phyloP scores from a whole-genome alignment of 164 flowering plant genomes.

The Macadamia tetraphylla region DNA sequence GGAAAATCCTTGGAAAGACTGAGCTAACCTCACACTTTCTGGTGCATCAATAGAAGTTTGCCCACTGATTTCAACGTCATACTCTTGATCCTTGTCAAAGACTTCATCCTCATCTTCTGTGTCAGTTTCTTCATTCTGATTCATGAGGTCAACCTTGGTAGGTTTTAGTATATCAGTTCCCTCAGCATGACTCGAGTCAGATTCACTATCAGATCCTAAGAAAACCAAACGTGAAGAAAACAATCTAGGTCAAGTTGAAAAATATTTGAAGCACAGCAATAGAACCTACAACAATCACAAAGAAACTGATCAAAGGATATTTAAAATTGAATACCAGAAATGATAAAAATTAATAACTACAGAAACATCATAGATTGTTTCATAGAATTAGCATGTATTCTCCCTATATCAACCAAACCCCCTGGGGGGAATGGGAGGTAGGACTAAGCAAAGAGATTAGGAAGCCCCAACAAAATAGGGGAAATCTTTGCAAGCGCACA shows the following conservation, averaged over 20 bases:
- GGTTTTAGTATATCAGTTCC: slow-evolving; percentile 11
- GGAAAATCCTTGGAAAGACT: too few relatives aligned
- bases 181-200: slow-evolving; percentile 9
- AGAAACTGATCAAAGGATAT: too few relatives aligned
- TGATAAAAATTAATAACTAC: not conserved
- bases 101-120: slow-evolving; percentile 29
- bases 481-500: too few relatives aligned
- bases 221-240: not conserved
- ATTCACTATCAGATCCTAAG: slow-evolving; percentile 28
- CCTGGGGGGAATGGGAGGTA: too few relatives aligned
- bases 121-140: slow-evolving; percentile 27
- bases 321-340: not conserved
- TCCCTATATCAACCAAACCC: too few relatives aligned
- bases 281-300: too few relatives aligned
- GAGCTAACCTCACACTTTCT: slow-evolving; percentile 25
- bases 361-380: too few relatives aligned
- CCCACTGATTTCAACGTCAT: slow-evolving; percentile 13
- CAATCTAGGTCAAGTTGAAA: too few relatives aligned
- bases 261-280: too few relatives aligned
- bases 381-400: too few relatives aligned
- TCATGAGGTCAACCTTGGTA: slow-evolving; percentile 11
- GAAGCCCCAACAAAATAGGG: too few relatives aligned
- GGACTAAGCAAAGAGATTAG: too few relatives aligned
- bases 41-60: slow-evolving; percentile 21
- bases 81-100: slow-evolving; percentile 31